These are phyloP conservation scores for Auriculariales sp. DNA, from an alignment of 768 basidiomycete genomes.

Conservation along the genomic window DNA sequence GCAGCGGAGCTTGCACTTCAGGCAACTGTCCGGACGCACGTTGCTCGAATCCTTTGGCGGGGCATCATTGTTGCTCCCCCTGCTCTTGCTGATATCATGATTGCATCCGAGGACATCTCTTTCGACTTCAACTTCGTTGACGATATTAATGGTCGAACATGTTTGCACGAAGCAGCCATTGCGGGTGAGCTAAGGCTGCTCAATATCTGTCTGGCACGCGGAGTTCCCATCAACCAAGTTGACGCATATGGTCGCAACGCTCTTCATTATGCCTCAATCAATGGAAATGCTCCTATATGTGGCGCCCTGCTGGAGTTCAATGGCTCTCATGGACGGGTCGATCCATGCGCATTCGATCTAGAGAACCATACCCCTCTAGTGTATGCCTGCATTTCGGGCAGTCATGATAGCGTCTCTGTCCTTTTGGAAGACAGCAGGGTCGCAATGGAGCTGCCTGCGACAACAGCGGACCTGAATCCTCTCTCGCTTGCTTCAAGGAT, in stretches of 20 bases:
- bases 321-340: constrained; percentile 21
- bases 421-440: constrained; percentile 63
- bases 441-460: constrained; percentile 38
- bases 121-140: constrained; percentile 90
- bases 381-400: constrained; percentile 81
- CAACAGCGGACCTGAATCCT: constrained; percentile 62
- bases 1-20: constrained; percentile 53
- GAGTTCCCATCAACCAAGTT: constrained; percentile 51
- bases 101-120: constrained; percentile 45
- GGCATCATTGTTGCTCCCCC: constrained; percentile 68
- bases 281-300: constrained; percentile 69
- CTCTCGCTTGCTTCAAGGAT: constrained; percentile 83
- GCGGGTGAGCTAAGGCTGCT: constrained; percentile 69
- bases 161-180: constrained; percentile 86
- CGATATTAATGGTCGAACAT: constrained; percentile 91
- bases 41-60: constrained; percentile 92
- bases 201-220: constrained; percentile 60
- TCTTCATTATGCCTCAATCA: constrained; percentile 92
- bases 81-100: constrained; percentile 59
- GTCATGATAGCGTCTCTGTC: constrained; percentile 69
- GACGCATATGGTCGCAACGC: constrained; percentile 90
- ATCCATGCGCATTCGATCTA: constrained; percentile 60
- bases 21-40: constrained; percentile 41
- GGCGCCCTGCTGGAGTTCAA: constrained; percentile 56
- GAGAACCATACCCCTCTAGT: constrained; percentile 92